These are phyloP conservation scores for Auricularia cornea DNA, from an alignment of 768 basidiomycete species.

Conservation along the genomic window DNA sequence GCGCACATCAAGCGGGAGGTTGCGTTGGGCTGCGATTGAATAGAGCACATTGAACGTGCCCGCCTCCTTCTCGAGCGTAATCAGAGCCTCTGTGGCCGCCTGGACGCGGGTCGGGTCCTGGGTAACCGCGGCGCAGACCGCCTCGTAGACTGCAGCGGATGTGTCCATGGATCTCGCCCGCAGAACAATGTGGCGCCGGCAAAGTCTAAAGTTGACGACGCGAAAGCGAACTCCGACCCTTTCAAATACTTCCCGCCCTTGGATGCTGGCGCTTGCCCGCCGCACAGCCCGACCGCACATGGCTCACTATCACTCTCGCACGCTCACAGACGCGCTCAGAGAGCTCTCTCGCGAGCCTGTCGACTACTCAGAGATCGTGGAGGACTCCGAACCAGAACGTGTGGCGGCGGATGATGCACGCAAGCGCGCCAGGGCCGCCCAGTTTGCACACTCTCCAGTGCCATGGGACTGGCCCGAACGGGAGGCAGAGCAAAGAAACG, in stretches of 20 bases:
- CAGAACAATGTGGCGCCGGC: neutral
- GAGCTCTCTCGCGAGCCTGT: neutral
- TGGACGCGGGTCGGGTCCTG: constrained; percentile 49
- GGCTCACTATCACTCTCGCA: neutral
- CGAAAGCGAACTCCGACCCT: neutral
- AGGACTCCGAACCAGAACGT: constrained; percentile 68
- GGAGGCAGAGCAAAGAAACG: too few relatives aligned
- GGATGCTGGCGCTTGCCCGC: neutral
- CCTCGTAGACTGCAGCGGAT: constrained; percentile 37
- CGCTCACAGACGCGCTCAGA: neutral
- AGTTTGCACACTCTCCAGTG: neutral
- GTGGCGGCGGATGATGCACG: constrained; percentile 16
- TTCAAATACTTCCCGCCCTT: neutral
- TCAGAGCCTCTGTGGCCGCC: constrained; percentile 52
- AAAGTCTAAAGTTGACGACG: neutral
- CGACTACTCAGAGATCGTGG: constrained; percentile 28
- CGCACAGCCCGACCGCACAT: neutral
- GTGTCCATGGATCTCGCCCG: neutral
- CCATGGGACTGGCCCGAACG: neutral
- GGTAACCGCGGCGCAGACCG: constrained; percentile 60
- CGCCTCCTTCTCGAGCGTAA: constrained; percentile 55
- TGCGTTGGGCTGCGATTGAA: constrained; percentile 56
- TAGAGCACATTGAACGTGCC: constrained; percentile 67
- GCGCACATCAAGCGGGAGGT: constrained; percentile 55
- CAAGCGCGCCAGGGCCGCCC: neutral